Evolutionary conservation across 208 protist genomes (phyloP), one percentile per base, ranked within the genome.

Genomic region (Spongospora subterranea): DNA sequence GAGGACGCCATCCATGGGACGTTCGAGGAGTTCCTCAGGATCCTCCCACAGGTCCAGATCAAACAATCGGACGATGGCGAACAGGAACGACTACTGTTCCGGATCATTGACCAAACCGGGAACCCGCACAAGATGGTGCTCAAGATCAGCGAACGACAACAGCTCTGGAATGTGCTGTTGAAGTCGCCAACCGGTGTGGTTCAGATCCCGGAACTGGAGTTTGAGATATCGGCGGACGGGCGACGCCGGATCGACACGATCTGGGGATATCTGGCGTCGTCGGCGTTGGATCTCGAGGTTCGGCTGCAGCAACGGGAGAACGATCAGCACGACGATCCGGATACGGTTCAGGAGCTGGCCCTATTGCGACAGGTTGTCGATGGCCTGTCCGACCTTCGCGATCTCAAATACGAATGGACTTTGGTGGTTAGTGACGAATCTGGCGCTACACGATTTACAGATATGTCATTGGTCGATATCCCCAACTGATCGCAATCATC

Each of bases 241-340:
- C 6, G 71, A 35, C 71, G 71, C 71, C 71, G 71, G 35, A 82
- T 82, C n/a, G 71, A 82, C 71, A 82, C 71, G 40, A 82, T 82
- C 71, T 82, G 71, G 71, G 40, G 40, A 6, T 82, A 40, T 43
- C 71, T 82, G 71, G 71, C 71, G 6, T 6, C 17, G n/a, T 6
- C 71, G 17, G 71, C 71, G 6, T 82, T 82, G 13, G 71, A 82
- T n/a, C 71, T 82, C 17, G 71, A 82, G 35, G 13, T 60, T 60
- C 50, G 50, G 50, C 50, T 60, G 6, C 50, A 60, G 24, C 35
- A 35, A n/a, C 6, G 35, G 35, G 71, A 35, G 40, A 82, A 82
- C n/a, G 17, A 35, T 6, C 6, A 20, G n/a, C 6, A 13, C n/a
- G 50, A 60, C 6, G 13, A 60, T 60, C 50, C 50, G 6, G 50